These are phyloP conservation scores for Xylariaceae sp. DNA, from an alignment of 2,329 filamentous ascomycete genomes.

Conservation along the genomic window DNA sequence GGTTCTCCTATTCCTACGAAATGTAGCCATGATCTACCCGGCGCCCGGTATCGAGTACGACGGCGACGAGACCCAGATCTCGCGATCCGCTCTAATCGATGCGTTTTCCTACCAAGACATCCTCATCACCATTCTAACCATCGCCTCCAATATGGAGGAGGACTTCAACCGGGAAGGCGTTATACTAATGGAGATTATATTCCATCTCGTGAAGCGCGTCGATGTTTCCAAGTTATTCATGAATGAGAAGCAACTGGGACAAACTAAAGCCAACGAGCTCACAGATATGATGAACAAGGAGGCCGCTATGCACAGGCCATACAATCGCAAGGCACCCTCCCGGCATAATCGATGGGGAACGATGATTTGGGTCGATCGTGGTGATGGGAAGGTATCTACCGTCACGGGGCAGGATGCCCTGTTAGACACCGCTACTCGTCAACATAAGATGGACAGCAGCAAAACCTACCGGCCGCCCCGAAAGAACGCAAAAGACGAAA, in stretches of 20 bases:
- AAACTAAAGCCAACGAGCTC: conserved; percentile 67
- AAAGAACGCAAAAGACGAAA: conserved; percentile 54
- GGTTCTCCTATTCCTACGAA: conserved; percentile 81
- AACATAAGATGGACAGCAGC: conserved; percentile 82
- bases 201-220: conserved; percentile 87
- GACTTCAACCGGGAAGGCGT: conserved; percentile 89
- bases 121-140: conserved; percentile 74
- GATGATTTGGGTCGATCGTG: conserved; percentile 93
- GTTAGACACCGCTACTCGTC: conserved; percentile 62
- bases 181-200: conserved; percentile 84
- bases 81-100: conserved; percentile 80
- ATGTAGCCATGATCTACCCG: conserved; percentile 78
- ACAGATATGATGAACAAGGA: conserved; percentile 73
- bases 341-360: conserved; percentile 92
- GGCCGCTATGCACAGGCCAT: conserved; percentile 70
- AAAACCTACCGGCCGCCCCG: conserved; percentile 87
- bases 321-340: conserved; percentile 73
- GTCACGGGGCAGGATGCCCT: conserved; percentile 86
- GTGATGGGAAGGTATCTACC: conserved; percentile 76
- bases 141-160: conserved; percentile 89
- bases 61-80: conserved; percentile 85
- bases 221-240: conserved; percentile 81
- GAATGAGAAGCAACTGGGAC: conserved; percentile 65
- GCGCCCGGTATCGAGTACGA: conserved; percentile 68
- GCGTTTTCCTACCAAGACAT: conserved; percentile 89